Evolutionary conservation across 129 eudicot genomes (phyloP).

Genomic region (Glebionis coronaria): DNA sequence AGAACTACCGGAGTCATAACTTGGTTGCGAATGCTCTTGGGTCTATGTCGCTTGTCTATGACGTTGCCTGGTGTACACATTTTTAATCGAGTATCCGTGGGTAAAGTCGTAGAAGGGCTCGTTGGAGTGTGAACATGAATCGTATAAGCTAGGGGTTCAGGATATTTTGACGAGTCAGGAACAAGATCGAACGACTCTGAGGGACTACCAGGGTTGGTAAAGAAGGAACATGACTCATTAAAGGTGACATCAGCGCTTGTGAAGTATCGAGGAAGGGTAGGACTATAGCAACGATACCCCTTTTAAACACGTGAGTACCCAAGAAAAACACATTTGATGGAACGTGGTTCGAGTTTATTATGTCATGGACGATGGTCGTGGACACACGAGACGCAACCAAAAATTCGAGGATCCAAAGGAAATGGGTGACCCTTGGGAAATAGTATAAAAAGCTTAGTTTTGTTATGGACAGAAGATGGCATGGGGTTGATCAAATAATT

Average conservation of each 20-base stretch:
- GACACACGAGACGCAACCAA: no score
- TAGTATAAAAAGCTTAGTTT: neutral
- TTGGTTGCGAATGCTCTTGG: no score
- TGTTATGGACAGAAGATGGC: neutral
- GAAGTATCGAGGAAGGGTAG: neutral
- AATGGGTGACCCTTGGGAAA: neutral
- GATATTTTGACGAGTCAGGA: no score
- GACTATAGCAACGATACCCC: neutral
- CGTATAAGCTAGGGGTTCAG: no score
- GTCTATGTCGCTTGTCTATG: neutral
- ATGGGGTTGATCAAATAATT: neutral
- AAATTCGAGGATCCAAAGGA: no score
- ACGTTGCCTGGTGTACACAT: neutral
- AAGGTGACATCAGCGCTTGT: conserved; percentile 3
- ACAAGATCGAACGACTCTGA: no score
- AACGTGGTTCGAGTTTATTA: no score
- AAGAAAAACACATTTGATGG: no score
- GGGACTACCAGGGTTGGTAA: no score
- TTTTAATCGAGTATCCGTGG: neutral
- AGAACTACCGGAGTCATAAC: no score
- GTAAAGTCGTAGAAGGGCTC: neutral
- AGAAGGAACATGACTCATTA: neutral
- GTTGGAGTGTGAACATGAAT: neutral
- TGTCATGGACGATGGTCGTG: no score
- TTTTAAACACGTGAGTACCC: neutral